Evolutionary conservation across 2,329 filamentous ascomycete species (phyloP).

Genomic region (Acarospora socialis): DNA sequence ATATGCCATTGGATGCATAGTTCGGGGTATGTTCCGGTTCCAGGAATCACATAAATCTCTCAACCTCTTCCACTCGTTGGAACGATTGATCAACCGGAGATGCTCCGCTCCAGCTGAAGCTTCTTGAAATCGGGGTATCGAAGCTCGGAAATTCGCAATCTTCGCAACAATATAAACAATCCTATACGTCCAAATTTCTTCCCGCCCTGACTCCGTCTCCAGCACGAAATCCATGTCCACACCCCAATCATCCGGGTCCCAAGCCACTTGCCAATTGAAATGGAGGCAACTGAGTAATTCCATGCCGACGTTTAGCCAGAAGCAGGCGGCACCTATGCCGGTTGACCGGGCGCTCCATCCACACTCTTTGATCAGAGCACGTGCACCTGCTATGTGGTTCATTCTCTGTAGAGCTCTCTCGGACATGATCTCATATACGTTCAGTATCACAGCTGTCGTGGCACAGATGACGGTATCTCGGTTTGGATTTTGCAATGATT

Average conservation of each 20-base stretch:
- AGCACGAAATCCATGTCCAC: constrained; percentile 60
- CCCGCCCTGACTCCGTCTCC: constrained; percentile 45
- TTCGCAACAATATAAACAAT: constrained; percentile 83
- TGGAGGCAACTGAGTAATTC: constrained; percentile 80
- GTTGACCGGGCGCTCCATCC: constrained; percentile 68
- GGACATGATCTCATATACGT: constrained; percentile 88
- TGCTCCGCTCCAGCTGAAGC: constrained; percentile 33
- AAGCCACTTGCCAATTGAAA: constrained; percentile 74
- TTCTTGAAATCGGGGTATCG: constrained; percentile 39
- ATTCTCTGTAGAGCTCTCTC: constrained; percentile 66
- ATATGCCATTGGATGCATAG: constrained; percentile 77
- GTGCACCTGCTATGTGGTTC: constrained; percentile 75
- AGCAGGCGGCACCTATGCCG: constrained; percentile 75
- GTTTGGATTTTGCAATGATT: constrained; percentile 68
- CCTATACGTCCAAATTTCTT: constrained; percentile 77
- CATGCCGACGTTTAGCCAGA: constrained; percentile 86
- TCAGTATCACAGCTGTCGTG: constrained; percentile 72
- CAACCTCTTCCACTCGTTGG: constrained; percentile 65
- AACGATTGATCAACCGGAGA: constrained; percentile 47
- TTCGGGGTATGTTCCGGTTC: constrained; percentile 63
- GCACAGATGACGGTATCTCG: constrained; percentile 74
- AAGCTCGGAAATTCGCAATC: constrained; percentile 69
- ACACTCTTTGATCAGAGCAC: constrained; percentile 78
- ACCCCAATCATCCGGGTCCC: constrained; percentile 84
- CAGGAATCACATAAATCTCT: constrained; percentile 72